A percentile compares a stretch with the other conserved stretches of the same genome.
phyloP scores from a whole-genome alignment of 2,329 filamentous ascomycete genomes.

The Colletotrichum agaves region DNA sequence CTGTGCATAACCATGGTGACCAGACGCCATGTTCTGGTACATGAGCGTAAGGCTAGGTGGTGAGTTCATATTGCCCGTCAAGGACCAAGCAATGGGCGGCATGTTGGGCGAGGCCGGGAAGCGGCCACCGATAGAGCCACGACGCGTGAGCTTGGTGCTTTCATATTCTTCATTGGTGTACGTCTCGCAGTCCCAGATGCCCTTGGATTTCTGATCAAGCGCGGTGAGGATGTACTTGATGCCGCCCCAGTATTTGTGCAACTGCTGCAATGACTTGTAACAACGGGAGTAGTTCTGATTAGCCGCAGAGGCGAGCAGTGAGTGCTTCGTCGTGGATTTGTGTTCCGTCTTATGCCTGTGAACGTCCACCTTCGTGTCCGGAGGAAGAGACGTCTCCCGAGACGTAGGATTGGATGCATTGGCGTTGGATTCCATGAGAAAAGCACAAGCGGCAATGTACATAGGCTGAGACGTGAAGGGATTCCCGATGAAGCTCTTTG shows the following conservation, averaged over 20 bases:
- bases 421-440: conserved; percentile 83
- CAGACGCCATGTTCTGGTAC: conserved; percentile 68
- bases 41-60: conserved; percentile 85
- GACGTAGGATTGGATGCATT: conserved; percentile 75
- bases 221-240: conserved; percentile 89
- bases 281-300: conserved; percentile 90
- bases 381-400: conserved; percentile 64
- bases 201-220: conserved; percentile 87
- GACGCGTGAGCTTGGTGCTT: conserved; percentile 63
- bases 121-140: conserved; percentile 52
- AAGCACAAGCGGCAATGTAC: conserved; percentile 90
- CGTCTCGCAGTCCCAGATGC: conserved; percentile 81
- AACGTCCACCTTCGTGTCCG: conserved; percentile 40
- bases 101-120: conserved; percentile 62
- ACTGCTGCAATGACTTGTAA: conserved; percentile 82
- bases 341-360: conserved; percentile 41
- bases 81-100: conserved; percentile 79
- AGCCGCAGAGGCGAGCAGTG: conserved; percentile 80
- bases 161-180: conserved; percentile 81
- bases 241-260: conserved; percentile 89
- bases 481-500: conserved; percentile 87
- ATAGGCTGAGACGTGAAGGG: conserved; percentile 92
- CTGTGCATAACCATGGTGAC: conserved; percentile 16
- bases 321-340: conserved; percentile 71
- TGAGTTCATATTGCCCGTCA: conserved; percentile 89